phyloP scores from a whole-genome alignment of 805 yeast genomes.

The Nakazawaea holstii region DNA sequence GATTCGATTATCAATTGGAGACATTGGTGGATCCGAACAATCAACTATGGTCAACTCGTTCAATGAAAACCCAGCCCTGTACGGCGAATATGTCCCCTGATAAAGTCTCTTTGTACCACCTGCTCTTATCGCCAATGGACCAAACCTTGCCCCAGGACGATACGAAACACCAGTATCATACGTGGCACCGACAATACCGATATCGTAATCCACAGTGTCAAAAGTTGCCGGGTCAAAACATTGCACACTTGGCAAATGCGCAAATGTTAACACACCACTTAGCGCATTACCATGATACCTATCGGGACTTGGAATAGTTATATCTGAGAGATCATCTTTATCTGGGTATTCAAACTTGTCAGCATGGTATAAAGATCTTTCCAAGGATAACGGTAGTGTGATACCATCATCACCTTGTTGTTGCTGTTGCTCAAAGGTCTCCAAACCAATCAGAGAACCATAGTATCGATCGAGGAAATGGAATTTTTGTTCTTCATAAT shows the following conservation, averaged over 20 bases:
- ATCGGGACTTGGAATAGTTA: slow-evolving; percentile 11
- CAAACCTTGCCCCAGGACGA: slow-evolving; percentile 57
- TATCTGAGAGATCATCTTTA: slow-evolving; percentile 30
- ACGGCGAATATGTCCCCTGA: slow-evolving; percentile 35
- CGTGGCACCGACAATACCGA: slow-evolving; percentile 55
- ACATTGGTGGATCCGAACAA: slow-evolving; percentile 65
- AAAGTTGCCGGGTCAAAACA: slow-evolving; percentile 32
- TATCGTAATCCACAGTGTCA: slow-evolving; percentile 26
- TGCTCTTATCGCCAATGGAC: slow-evolving; percentile 46
- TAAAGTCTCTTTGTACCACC: slow-evolving; percentile 43
- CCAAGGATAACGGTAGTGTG: background rate
- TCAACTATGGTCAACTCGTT: slow-evolving; percentile 50
- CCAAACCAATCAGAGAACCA: background rate
- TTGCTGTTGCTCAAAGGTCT: background rate
- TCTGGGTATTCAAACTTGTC: slow-evolving; percentile 25
- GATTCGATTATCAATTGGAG: slow-evolving; percentile 61
- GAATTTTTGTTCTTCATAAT: background rate
- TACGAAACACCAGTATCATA: slow-evolving; percentile 53
- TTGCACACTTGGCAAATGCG: slow-evolving; percentile 36
- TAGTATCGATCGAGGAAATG: slow-evolving; percentile 1
- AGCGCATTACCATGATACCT: slow-evolving; percentile 19
- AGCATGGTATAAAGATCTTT: slow-evolving; percentile 11
- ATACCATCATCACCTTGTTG: background rate
- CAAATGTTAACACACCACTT: slow-evolving; percentile 48
- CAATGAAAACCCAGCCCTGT: slow-evolving; percentile 57